Conservation (phyloP, 225 moss, liverwort and hornwort genomes). For the Sphagnum contortum region DNA sequence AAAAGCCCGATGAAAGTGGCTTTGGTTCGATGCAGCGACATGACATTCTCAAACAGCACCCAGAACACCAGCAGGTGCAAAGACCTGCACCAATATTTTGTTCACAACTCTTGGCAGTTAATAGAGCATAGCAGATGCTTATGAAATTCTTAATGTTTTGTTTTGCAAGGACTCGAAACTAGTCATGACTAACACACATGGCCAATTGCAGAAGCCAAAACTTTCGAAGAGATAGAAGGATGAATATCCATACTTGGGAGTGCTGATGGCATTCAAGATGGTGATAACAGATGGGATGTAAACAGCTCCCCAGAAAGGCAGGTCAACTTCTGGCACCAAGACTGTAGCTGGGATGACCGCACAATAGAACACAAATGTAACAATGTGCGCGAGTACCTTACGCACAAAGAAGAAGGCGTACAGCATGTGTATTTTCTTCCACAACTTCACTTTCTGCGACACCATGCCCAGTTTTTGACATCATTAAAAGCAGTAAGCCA, state of each 20-base stretch:
- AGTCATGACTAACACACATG: too few species aligned
- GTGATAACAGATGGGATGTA: constrained; percentile 74
- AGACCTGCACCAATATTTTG: constrained; percentile 27
- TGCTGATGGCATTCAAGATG: constrained; percentile 62
- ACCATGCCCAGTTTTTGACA: not conserved
- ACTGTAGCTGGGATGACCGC: constrained; percentile 67
- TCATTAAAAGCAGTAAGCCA: too few species aligned
- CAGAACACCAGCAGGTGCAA: constrained; percentile 83
- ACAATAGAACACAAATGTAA: constrained; percentile 71
- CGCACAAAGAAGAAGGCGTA: constrained; percentile 86
- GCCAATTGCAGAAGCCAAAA: too few species aligned
- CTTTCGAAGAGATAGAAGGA: too few species aligned
- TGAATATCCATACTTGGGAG: constrained; percentile 38
- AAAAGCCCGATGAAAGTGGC: constrained; percentile 71
- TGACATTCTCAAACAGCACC: constrained; percentile 88
- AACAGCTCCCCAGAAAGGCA: constrained; percentile 75
- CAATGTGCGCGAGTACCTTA: constrained; percentile 61
- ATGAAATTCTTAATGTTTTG: too few species aligned
- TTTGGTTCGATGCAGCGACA: constrained; percentile 82
- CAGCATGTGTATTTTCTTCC: constrained; percentile 71
- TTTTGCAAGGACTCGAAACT: too few species aligned
- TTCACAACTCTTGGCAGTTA: too few species aligned
- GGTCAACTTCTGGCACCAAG: constrained; percentile 56
- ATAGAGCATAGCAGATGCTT: too few species aligned
- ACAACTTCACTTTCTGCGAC: constrained; percentile 36